Evolutionary conservation across 768 basidiomycete species (phyloP), one percentile per base, ranked within the genome.

Genomic region (Calvatia gigantea): DNA sequence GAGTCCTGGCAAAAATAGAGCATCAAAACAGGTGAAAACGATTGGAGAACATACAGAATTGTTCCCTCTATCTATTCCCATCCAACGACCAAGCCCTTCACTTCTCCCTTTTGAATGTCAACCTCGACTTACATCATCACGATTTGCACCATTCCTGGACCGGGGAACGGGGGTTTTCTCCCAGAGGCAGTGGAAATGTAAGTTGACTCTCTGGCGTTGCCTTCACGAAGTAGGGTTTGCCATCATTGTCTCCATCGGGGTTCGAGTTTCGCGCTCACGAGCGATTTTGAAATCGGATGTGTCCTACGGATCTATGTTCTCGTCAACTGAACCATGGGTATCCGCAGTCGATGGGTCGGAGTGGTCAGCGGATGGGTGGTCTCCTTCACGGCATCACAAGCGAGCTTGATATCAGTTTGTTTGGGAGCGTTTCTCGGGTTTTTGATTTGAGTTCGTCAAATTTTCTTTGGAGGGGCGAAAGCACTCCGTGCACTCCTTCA

Each of bases 141-240:
- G 69, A 42, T 66, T 73, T 9, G 70, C 69, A 51, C 51, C 50
- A 17, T 60, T 63, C 57, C 73, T 76, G 28, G 73, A 67, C n/a
- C 4, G 76, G 75, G 0, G 81, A 79, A 39, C 76, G 76, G 1
- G 67, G 63, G 66, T 87, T 71, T 33, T 91, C 89, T 47, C 93
- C 91, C 14, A 93, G 72, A 0, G 90, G 87, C 0, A 90, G 90
- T 1, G 87, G 89, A 19, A 91, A 87, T 11, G 86, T 85, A 55
- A 93, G 64, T 92, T 91, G 61, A 93, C 83, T 57, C 79, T 78
- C 42, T 74, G 73, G 48, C 90, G 75, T 62, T n/a, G 84, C 81
- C 17, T 91, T 75, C 33, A 93, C 73, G 0, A 82, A 64, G 62
- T 93, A 93, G 12, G 83, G 82, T 42, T 75, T 78, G 7, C 80